phyloP scores from a whole-genome alignment of 495 filamentous ascomycete species.

The Aspergillus olivimuriae region DNA sequence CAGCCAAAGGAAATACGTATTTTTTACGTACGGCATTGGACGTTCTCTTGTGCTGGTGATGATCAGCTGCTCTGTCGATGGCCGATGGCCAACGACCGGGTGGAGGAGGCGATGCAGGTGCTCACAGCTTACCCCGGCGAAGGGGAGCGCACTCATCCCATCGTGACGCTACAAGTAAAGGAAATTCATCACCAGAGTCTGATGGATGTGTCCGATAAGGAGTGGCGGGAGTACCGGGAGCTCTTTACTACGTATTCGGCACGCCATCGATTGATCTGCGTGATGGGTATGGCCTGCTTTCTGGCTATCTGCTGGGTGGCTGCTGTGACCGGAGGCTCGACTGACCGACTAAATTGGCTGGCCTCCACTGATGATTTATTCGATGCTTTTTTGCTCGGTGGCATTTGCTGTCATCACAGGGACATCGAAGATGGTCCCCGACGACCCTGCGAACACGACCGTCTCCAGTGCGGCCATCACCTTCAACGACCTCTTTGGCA shows the following conservation, averaged over 20 bases:
- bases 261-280: constrained; percentile 53
- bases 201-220: constrained; percentile 43
- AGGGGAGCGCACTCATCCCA: constrained; percentile 34
- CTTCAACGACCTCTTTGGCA: constrained; percentile 60
- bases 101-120: constrained; percentile 42
- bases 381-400: constrained; percentile 41
- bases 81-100: constrained; percentile 42
- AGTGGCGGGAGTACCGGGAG: constrained; percentile 57
- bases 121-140: constrained; percentile 53
- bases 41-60: no score
- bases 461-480: constrained; percentile 52
- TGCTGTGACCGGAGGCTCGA: constrained; percentile 54
- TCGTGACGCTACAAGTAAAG: constrained; percentile 51
- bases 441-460: constrained; percentile 26
- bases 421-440: constrained; percentile 30
- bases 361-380: constrained; percentile 48
- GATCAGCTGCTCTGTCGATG: no score
- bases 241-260: constrained; percentile 50
- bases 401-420: constrained; percentile 50
- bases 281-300: constrained; percentile 47
- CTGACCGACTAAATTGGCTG: constrained; percentile 52
- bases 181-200: constrained; percentile 46
- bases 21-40: constrained; percentile 47
- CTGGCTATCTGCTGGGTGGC: constrained; percentile 56
- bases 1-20: constrained; percentile 56